Base-by-base conservation (phyloP, 78 protist genomes). In the Paulinella micropora region DNA sequence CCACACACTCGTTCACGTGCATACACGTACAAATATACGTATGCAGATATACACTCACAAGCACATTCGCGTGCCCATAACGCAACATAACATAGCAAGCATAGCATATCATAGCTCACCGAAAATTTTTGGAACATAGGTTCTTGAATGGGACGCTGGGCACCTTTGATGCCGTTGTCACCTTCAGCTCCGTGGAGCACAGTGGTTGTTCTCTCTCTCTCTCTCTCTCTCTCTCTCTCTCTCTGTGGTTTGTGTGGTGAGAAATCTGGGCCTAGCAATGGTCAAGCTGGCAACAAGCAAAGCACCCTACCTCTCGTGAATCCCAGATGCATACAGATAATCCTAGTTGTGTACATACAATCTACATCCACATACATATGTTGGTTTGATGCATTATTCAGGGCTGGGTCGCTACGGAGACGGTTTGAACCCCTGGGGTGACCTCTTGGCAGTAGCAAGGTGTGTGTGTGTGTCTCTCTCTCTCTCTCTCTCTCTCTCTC, bases 381-480 rank as follows among this genome's bases (percentile, higher is more conserved):
- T n/a, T n/a, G n/a, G n/a, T n/a, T n/a, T n/a, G n/a, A n/a, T n/a
- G n/a, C n/a, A n/a, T n/a, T n/a, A n/a, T n/a, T n/a, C 83, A 0
- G 89, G 89, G 34, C 82, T 86, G 29, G 89, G 89, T 26, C 35
- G 89, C 34, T 86, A 86, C 82, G 89, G 89, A n/a, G 89, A 86
- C 82, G 37, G n/a, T 2, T 82, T 86, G 38, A 86, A 86, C 89
- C 89, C 89, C 40, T 86, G 6, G 38, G 89, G 89, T 32, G 89
- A 86, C 39, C 1, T 41, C 39, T 3, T 29, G 84, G 84, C 28
- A 26, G 34, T 34, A 79, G 69, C 69, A 9, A 23, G 9, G 69
- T 51, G 69, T 51, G 9, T 51, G 69, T 51, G 69, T 51, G 32
- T 51, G 69, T 4, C 4, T 51, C 32, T 51, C 4, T 9, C 9